Conservation (phyloP, 1,139 yeast species). For the Candida tetrigidarum region DNA sequence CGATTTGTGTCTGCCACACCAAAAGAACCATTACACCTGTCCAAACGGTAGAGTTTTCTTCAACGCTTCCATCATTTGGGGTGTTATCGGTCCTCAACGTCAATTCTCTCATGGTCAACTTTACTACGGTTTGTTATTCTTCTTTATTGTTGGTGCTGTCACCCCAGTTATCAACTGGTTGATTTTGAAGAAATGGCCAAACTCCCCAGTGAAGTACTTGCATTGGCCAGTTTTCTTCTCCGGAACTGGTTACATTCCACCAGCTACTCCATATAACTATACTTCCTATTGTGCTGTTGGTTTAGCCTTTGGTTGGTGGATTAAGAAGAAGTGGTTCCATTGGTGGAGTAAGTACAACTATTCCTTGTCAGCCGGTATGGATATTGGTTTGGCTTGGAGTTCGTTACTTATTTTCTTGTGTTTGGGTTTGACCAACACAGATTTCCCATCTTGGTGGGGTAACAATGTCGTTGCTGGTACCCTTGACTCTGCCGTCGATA, state of each 20-base stretch:
- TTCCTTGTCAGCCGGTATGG: constrained; percentile 47
- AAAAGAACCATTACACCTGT: constrained; percentile 45
- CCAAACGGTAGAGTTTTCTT: constrained; percentile 49
- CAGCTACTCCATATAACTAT: constrained; percentile 50
- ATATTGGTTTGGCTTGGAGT: constrained; percentile 48
- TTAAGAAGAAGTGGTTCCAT: constrained; percentile 43
- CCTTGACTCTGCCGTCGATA: constrained; percentile 13
- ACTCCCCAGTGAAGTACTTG: constrained; percentile 45
- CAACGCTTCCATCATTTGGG: constrained; percentile 53
- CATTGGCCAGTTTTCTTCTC: constrained; percentile 54
- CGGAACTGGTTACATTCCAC: constrained; percentile 52
- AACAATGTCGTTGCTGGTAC: constrained; percentile 19
- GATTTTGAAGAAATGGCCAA: constrained; percentile 46
- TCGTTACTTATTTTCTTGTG: constrained; percentile 43
- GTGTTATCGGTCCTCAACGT: constrained; percentile 47
- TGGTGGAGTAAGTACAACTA: constrained; percentile 52
- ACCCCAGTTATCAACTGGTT: constrained; percentile 36
- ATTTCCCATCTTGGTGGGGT: constrained; percentile 46
- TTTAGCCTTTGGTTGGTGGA: constrained; percentile 30
- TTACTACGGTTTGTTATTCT: constrained; percentile 43
- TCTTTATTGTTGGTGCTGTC: constrained; percentile 44
- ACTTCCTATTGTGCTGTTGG: constrained; percentile 44
- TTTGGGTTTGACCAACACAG: constrained; percentile 31
- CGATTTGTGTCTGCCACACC: constrained; percentile 51
- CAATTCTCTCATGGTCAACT: constrained; percentile 43